Percentiles rank a stretch among this genome's conserved stretches.
phyloP scores from a whole-genome alignment of 1,284 basidiomycete species.

The Meripilus lineatus region DNA sequence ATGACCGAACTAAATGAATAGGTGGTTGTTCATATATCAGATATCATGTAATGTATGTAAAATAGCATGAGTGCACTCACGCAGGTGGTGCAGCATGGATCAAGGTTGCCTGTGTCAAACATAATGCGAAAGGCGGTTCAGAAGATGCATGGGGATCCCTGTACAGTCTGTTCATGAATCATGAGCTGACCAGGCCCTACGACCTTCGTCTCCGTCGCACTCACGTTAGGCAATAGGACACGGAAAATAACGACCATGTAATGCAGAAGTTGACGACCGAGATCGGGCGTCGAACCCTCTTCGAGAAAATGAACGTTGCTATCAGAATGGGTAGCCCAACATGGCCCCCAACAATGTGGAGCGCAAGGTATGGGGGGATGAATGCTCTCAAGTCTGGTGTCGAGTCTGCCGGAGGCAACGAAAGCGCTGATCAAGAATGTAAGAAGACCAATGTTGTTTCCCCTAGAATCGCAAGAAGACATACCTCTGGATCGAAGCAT shows the following conservation, averaged over 20 bases:
- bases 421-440: too few relatives aligned
- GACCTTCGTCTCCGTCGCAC: slow-evolving; percentile 18
- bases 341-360: slow-evolving; percentile 28
- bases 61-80: slow-evolving; percentile 27
- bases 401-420: too few relatives aligned
- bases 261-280: slow-evolving; percentile 36
- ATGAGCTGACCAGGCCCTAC: background rate
- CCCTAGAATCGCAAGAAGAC: too few relatives aligned
- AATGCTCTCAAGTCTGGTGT: slow-evolving; percentile 7
- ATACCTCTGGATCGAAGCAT: too few relatives aligned
- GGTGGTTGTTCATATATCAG: background rate
- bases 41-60: background rate
- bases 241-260: slow-evolving; percentile 49
- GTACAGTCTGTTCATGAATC: slow-evolving; percentile 33
- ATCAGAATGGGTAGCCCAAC: slow-evolving; percentile 28
- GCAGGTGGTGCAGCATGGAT: slow-evolving; percentile 49
- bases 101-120: slow-evolving; percentile 46
- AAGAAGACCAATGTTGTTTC: too few relatives aligned
- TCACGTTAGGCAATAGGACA: slow-evolving; percentile 46
- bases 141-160: slow-evolving; percentile 21
- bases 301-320: slow-evolving; percentile 24
- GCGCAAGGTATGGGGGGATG: slow-evolving; percentile 12
- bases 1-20: slow-evolving; percentile 36
- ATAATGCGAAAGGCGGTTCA: slow-evolving; percentile 27
- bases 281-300: slow-evolving; percentile 22